Evolutionary conservation across 2,329 filamentous ascomycete genomes (phyloP), one percentile per base, ranked within the genome.

Genomic region (Pseudocercospora musae): DNA sequence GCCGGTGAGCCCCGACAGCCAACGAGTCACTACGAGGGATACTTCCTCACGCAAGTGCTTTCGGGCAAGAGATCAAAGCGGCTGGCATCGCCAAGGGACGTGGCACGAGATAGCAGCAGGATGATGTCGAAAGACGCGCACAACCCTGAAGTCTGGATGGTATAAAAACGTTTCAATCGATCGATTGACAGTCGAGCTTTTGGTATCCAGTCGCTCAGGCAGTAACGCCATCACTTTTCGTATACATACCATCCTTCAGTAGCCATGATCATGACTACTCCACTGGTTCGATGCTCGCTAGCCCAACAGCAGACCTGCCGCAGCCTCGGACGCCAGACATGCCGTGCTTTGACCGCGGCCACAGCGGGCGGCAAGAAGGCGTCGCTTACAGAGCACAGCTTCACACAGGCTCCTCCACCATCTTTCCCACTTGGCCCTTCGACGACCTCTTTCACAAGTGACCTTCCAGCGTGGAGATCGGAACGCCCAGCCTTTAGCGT

Each of bases 401-500:
- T 46, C 42, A 21, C 42, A 9, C n/a, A 46, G 20, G n/a, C 20
- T 48, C 44, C 44, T 21, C 44, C 44, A 15, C 18, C 44, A 23
- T 9, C 44, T 2, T 46, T 46, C 8, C 42, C 42, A 11, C 20
- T 46, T 10, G 20, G 42, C 18, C 4, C n/a, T 4, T 46, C 18
- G 42, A 46, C 20, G 42, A 18, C 20, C 20, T 23, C 20, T 18
- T 48, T 48, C 44, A 48, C 44, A 13, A 48, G 44, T 15, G 11
- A 46, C 20, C 42, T 46, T 13, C 42, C 42, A 15, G 7, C 42
- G 1, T 46, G 42, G 42, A 46, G 42, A 46, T 21, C 42, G 42
- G n/a, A 48, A 7, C 57, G 61, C 9, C 61, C 61, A 31, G 23
- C 31, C 1, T 63, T 60, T 44, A 44, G 56, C 25, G 21, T 54